Evolutionary conservation across 495 filamentous ascomycete species (phyloP).

Genomic region (Trichoderma gamsii): DNA sequence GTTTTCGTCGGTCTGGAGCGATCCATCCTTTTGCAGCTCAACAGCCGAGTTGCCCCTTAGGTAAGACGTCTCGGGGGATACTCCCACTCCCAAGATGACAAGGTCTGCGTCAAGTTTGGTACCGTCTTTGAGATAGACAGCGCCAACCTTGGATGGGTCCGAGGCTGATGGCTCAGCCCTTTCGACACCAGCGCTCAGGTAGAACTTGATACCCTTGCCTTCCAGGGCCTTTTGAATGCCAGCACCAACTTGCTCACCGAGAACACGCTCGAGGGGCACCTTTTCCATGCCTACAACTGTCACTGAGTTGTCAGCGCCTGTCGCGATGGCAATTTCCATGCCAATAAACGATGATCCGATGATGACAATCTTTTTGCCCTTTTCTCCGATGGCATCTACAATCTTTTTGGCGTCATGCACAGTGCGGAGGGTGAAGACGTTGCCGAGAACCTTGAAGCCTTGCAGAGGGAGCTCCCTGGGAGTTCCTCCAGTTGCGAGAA

Average conservation of each 20-base stretch:
- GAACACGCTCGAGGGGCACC: conserved; percentile 76
- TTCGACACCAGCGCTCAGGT: conserved; percentile 71
- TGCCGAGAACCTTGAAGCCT: conserved; percentile 79
- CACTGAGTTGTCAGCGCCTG: conserved; percentile 66
- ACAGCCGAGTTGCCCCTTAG: conserved; percentile 65
- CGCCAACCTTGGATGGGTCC: conserved; percentile 64
- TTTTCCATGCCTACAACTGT: conserved; percentile 92
- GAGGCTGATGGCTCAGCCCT: conserved; percentile 65
- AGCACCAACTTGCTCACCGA: conserved; percentile 74
- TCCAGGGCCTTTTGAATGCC: conserved; percentile 73
- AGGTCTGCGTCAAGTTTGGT: conserved; percentile 79
- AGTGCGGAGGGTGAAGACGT: conserved; percentile 77
- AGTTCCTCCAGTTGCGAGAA: conserved; percentile 79
- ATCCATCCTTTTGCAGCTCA: conserved; percentile 71
- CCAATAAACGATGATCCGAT: conserved; percentile 91
- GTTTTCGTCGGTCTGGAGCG: conserved; percentile 65
- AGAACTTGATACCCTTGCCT: conserved; percentile 81
- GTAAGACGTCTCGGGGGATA: conserved; percentile 79
- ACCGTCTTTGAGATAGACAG: conserved; percentile 80
- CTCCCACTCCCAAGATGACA: conserved; percentile 85
- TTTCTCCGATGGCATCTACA: conserved; percentile 67
- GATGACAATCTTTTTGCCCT: conserved; percentile 85
- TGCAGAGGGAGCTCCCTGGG: conserved; percentile 72
- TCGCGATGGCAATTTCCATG: conserved; percentile 86
- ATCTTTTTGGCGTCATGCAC: conserved; percentile 72